Base-by-base conservation (phyloP, 805 yeast genomes). In the Saturnispora quitensis region DNA sequence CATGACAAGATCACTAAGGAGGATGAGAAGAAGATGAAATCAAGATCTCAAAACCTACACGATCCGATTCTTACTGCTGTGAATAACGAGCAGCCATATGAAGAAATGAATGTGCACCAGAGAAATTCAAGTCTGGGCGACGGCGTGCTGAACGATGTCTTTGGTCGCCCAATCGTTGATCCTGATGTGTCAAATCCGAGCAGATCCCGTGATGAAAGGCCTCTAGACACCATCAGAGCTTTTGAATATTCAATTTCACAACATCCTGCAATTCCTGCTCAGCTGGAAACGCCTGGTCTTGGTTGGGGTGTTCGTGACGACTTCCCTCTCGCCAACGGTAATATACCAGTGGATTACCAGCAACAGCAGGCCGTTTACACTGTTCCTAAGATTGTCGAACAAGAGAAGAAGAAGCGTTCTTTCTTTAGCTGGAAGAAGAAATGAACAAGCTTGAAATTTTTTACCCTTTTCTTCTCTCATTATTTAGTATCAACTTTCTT, bases 211-310 rank as follows among this genome's bases (percentile, higher is more conserved):
- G 91, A 90, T 67, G 99, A 93, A 70, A 80, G 99, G 62, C 99
- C 99, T 4, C 72, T 93, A 61, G 99, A 95, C 67, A 93, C 99
- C 2, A 90, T 93, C 62, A 77, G 98, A 60, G 76, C 87, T 5
- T 93, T 93, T 68, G 98, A 93, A 72, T 93, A 84, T 64, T 83
- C 97, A 38, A 89, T 93, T 57, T 88, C 96, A 6, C 96, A 96
- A 49, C 99, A 93, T 67, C 70, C 76, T 53, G 68, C 78, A 12
- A 84, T 86, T 72, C 81, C 83, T 50, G 93, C 88, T 52, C 89
- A 86, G 60, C 73, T 89, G 61, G 97, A 90, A 68, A 75, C 90
- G 4, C 78, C 79, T 7, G 73, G 80, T 18, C 75, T 85, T 43
- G 98, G 97, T 15, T 90, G 95, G 84, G 81, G 86, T 50, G 87